Conservation (phyloP, 2,329 filamentous ascomycete species). For the Calonectria pauciramosa region DNA sequence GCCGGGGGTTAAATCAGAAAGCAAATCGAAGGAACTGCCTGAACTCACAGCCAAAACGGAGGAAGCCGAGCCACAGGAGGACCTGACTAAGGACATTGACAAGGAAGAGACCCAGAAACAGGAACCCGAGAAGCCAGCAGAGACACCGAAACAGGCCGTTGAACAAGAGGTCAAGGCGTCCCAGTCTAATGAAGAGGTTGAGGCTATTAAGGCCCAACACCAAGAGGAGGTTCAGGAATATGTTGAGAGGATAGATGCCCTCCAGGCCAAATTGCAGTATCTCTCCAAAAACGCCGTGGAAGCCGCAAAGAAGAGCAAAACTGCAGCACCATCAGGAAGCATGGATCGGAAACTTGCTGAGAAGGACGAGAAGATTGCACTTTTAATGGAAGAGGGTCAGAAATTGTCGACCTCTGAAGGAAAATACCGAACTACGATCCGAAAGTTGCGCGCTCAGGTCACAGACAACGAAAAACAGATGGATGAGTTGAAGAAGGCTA, state of each 20-base stretch:
- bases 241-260: slow-evolving; percentile 89
- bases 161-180: background rate
- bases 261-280: slow-evolving; percentile 93
- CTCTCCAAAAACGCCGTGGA: slow-evolving; percentile 85
- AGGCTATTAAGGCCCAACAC: slow-evolving; percentile 56
- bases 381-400: slow-evolving; percentile 93
- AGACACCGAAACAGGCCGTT: slow-evolving; percentile 5
- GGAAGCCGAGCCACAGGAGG: background rate
- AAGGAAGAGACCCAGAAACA: background rate
- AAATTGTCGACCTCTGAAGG: slow-evolving; percentile 89
- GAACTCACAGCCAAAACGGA: background rate
- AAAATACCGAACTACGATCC: slow-evolving; percentile 85
- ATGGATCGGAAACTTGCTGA: slow-evolving; percentile 85
- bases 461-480: slow-evolving; percentile 75
- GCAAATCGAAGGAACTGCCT: background rate
- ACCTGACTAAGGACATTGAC: background rate
- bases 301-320: slow-evolving; percentile 77
- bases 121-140: background rate
- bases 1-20: background rate
- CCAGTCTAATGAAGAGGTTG: slow-evolving; percentile 37
- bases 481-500: slow-evolving; percentile 69
- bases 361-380: slow-evolving; percentile 90
- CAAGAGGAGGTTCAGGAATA: slow-evolving; percentile 88
- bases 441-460: slow-evolving; percentile 79
- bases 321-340: slow-evolving; percentile 74